Base-by-base conservation (phyloP, 257 asterid genomes). In the Forsythia suspensa region DNA sequence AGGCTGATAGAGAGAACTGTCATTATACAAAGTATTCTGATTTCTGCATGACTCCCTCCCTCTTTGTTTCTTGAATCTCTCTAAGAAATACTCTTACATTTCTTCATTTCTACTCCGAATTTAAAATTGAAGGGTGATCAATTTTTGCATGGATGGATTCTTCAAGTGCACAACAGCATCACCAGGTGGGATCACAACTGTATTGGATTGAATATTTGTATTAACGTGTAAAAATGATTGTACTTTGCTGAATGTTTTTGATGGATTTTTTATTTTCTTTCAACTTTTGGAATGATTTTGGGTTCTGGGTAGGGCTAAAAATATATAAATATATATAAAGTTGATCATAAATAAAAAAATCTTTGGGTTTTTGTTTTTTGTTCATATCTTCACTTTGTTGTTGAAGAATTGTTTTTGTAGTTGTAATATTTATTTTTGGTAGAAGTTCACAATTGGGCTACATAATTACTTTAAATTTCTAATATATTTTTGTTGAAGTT, bases 101-200 rank as follows among this genome's bases (percentile, higher is more conserved):
- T 51, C 61, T 51, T 51, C 65, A 55, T 55, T n/a, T 55, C 6
- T n/a, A n/a, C 24, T 18, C 65, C 5, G 10, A 18, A 6, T 55
- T 55, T 16, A 6, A 55, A 55, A 6, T 18, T 55, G 9, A 55
- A 29, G 65, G 65, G 21, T 55, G 65, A 55, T 55, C 65, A 55
- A 21, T 55, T 55, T 5, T 55, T 84, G 88, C 81, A 84, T 84
- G 87, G 81, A 93, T 94, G 97, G 97, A 90, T 82, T 18, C 65
- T 65, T 76, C 61, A 61, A 66, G 44, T 29, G 44, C 46, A 6
- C 65, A 55, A 0, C 21, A 55, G 6, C 65, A 55, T 55, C 65
- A 55, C 65, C 65, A 55, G 65, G 65, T 55, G 65, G 65, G 65
- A 29, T 29, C 34, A 29, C 34, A 29, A 29, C 34, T 29, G 34